These are phyloP conservation scores for Rhodamnia rubescens DNA, from an alignment of 345 rosid genomes.

Conservation along the genomic window DNA sequence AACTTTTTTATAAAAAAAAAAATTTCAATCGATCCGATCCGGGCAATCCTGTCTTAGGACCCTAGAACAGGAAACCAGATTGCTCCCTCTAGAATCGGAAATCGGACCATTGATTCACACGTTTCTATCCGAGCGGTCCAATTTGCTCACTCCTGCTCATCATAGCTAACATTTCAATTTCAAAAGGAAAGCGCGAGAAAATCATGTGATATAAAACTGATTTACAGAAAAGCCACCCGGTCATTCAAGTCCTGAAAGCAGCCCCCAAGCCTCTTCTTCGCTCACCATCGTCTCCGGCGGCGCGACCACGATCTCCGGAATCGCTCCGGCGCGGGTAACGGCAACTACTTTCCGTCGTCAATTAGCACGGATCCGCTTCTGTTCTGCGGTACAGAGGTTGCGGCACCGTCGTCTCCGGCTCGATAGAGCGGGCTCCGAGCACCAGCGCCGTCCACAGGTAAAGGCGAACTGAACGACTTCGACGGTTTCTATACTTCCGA, in stretches of 20 bases:
- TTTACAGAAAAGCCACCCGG: not conserved
- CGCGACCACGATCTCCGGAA: not conserved
- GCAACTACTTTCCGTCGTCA: not conserved
- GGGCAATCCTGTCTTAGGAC: too few relatives aligned
- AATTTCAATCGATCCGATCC: too few relatives aligned
- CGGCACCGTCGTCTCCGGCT: not conserved
- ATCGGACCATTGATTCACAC: too few relatives aligned
- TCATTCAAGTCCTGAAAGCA: not conserved
- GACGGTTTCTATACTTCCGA: not conserved
- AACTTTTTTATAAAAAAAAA: too few relatives aligned
- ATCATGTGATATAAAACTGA: not conserved
- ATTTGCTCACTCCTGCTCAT: too few relatives aligned
- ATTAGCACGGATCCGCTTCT: not conserved
- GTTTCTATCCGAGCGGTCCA: too few relatives aligned
- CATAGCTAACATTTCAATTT: too few relatives aligned
- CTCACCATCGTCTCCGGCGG: not conserved
- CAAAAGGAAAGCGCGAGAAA: not conserved
- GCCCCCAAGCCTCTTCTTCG: not conserved
- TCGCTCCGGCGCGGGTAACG: not conserved
- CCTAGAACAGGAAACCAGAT: too few relatives aligned
- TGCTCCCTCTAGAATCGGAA: too few relatives aligned
- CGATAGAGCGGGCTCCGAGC: not conserved
- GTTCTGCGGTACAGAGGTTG: not conserved
- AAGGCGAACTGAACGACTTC: not conserved
- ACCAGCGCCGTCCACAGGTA: not conserved